These are phyloP conservation scores for Irpex sp. DNA, from an alignment of 1,284 basidiomycete species.

Conservation along the genomic window DNA sequence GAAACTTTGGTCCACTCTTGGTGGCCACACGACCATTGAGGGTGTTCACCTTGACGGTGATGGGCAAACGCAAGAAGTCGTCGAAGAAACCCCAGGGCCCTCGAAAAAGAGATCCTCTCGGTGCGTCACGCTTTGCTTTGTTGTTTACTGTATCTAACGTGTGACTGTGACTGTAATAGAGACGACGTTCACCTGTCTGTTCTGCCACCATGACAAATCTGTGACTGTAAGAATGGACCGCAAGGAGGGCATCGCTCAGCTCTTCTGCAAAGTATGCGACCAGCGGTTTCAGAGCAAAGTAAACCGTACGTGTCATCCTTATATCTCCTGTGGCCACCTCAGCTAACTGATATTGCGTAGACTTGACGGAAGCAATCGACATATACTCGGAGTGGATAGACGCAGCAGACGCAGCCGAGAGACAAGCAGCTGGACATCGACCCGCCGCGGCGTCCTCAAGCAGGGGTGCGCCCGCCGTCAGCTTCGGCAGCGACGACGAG, in stretches of 20 bases:
- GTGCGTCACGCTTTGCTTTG: constrained; percentile 34
- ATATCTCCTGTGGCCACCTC: constrained; percentile 11
- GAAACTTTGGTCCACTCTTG: constrained; percentile 12
- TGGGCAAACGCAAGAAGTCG: constrained; percentile 87
- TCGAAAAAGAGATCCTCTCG: constrained; percentile 65
- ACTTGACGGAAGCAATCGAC: constrained; percentile 85
- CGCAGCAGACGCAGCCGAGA: constrained; percentile 82
- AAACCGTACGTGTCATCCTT: constrained; percentile 58
- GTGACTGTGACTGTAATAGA: constrained; percentile 37
- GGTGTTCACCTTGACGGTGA: constrained; percentile 25
- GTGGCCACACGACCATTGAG: constrained; percentile 5
- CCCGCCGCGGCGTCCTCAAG: constrained; percentile 59
- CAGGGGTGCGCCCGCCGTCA: constrained; percentile 35
- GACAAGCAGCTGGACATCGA: constrained; percentile 44
- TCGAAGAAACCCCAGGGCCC: constrained; percentile 65
- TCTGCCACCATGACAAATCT: constrained; percentile 88
- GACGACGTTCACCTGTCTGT: constrained; percentile 80
- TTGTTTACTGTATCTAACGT: too few species aligned
- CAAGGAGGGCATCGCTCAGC: constrained; percentile 76
- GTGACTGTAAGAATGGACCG: constrained; percentile 84
- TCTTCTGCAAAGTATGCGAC: constrained; percentile 78
- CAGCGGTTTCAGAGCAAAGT: constrained; percentile 82
- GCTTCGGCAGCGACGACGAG: constrained; percentile 41
- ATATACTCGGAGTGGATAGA: constrained; percentile 94
- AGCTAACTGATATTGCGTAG: constrained; percentile 31